Evolutionary conservation across 2,329 filamentous ascomycete genomes (phyloP).

Genomic region (Talaromyces marneffei): DNA sequence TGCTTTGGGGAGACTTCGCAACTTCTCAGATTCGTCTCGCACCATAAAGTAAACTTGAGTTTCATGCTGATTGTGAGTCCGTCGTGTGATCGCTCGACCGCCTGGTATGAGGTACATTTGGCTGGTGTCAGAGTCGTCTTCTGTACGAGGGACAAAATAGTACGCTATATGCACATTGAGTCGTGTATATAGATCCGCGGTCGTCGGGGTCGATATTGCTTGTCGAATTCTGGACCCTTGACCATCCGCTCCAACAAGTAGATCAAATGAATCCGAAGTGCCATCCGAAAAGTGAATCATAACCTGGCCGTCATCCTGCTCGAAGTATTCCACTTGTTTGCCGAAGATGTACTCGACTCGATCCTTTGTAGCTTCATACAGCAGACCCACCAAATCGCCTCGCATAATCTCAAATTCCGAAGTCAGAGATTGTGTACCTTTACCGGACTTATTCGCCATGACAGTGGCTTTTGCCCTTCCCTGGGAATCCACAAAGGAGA

Average conservation of each 20-base stretch:
- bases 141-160: conserved; percentile 22
- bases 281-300: conserved; percentile 43
- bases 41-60: conserved; percentile 22
- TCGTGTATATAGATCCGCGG: conserved; percentile 16
- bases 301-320: conserved; percentile 31
- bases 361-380: conserved; percentile 39
- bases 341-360: neutral
- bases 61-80: conserved; percentile 19
- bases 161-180: conserved; percentile 24
- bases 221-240: conserved; percentile 46
- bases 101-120: conserved; percentile 18
- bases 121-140: conserved; percentile 8
- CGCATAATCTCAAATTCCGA: conserved; percentile 58
- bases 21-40: neutral
- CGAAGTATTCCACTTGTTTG: neutral
- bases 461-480: conserved; percentile 39
- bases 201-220: conserved; percentile 27
- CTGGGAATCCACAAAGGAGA: conserved; percentile 41
- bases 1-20: neutral
- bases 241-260: conserved; percentile 54
- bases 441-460: conserved; percentile 35
- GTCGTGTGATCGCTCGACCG: conserved; percentile 20
- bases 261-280: conserved; percentile 41
- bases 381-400: conserved; percentile 48
- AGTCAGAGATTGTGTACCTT: conserved; percentile 44